Base-by-base conservation (phyloP, 495 filamentous ascomycete species). In the Xylaria cubensis region DNA sequence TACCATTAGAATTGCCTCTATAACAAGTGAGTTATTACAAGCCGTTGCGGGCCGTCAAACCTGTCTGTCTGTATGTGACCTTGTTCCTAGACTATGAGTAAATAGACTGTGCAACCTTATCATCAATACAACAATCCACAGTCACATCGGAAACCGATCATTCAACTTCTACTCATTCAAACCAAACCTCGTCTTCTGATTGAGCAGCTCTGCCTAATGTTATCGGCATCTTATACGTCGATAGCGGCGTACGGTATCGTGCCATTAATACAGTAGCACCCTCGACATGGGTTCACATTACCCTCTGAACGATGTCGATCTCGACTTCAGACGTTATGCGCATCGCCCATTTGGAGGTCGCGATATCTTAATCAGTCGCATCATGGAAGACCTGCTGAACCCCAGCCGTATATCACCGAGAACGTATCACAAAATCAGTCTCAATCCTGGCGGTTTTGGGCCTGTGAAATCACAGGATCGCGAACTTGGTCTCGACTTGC, bases 361-460 rank as follows among this genome's bases (percentile, higher is more conserved):
- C n/a, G 81, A 82, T 48, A 63, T 84, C 64, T 71, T 82, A 69
- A 75, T 80, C 64, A 79, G 78, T 67, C 77, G 75, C 17, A 73
- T 84, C n/a, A 79, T 84, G 80, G 64, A 77, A 44, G 78, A 79
- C 21, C 78, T 75, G n/a, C 75, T 82, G 74, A 74, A 63, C 4
- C 78, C 75, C 2, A 62, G 69, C n/a, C 69, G 63, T 17, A n/a
- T 75, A 8, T 71, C 39, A 13, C 42, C 77, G 17, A 24, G 2
- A 10, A 51, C 72, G 24, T 82, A 78, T 29, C 41, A 53, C 17
- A 19, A 69, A 21, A 29, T 8, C 5, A 39, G 64, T 64, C 36
- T 5, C 41, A 21, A 44, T 39, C 65, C 74, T 26, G 1, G 2
- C 39, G 19, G 36, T 39, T 76, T 75, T 46, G 29, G 36, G n/a